Base-by-base conservation (phyloP, 1,139 yeast genomes). In the Candida gigantensis region DNA sequence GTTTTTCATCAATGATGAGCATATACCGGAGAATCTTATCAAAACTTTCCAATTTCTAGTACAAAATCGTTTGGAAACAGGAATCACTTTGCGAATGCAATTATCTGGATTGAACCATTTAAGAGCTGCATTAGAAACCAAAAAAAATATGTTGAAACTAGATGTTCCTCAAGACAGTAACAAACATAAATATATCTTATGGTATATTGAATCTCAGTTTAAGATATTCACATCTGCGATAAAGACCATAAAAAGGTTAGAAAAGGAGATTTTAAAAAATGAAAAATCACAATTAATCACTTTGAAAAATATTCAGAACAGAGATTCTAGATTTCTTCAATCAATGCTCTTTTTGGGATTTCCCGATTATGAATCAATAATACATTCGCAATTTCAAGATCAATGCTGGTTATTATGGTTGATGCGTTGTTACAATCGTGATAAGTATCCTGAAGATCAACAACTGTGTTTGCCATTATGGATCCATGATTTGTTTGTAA, bases 321-420 rank as follows among this genome's bases (percentile, higher is more conserved):
- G 65, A 28, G 92, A 84, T 47, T 56, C 62, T 28, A 58, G 57
- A 28, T 80, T 83, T 48, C 75, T 75, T 20, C 77, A 76, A 43
- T 71, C 85, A 2, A 57, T 84, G 21, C 56, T 79, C 14, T 56
- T 80, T 13, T 71, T 81, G 49, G 89, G 88, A 5, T 71, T 79
- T 8, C 57, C 74, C 2, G 65, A 71, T 11, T 80, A 72, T 48
- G 81, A 77, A 8, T 77, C 74, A 27, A 51, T 83, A 11, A 50
- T 73, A 2, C 66, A 67, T 6, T 53, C 65, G 28, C 68, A 71
- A 34, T 65, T 79, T 33, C 65, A 77, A 42, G 83, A 81, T 45
- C 84, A 81, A 48, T 74, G 77, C 4, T 66, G 85, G 62, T 55
- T 82, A 11, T 55, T 84, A 30, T 84, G 82, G 76, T 63, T 84